Percentiles rank a stretch among this genome's conserved stretches.
These are phyloP conservation scores for Ophiosphaerella herpotricha DNA, from an alignment of 2,329 filamentous ascomycete species.

Conservation along the genomic window DNA sequence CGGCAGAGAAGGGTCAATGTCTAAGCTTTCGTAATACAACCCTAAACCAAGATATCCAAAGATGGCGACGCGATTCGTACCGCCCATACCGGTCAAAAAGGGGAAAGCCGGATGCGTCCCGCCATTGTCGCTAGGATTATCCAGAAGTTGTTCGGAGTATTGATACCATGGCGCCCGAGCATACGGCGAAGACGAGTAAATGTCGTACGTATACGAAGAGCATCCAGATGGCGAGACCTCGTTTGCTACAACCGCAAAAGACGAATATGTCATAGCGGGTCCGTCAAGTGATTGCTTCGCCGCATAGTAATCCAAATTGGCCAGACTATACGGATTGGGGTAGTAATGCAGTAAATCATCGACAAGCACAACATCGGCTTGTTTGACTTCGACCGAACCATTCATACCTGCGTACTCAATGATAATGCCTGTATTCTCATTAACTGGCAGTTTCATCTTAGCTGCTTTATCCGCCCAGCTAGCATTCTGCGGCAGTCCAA, in stretches of 20 bases:
- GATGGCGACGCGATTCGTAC: constrained; percentile 68
- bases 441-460: constrained; percentile 61
- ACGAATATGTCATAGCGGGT: constrained; percentile 74
- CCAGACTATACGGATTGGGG: constrained; percentile 59
- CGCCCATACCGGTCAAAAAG: constrained; percentile 72
- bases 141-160: constrained; percentile 70
- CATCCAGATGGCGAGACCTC: constrained; percentile 69
- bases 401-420: constrained; percentile 70
- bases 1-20: constrained; percentile 68
- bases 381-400: constrained; percentile 68
- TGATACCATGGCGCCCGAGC: constrained; percentile 70
- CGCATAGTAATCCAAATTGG: constrained; percentile 71
- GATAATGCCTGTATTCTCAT: constrained; percentile 62
- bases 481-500: constrained; percentile 59
- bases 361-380: constrained; percentile 71
- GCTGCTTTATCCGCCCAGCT: constrained; percentile 63
- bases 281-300: constrained; percentile 70
- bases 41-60: constrained; percentile 71
- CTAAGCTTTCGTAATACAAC: constrained; percentile 62
- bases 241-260: constrained; percentile 70
- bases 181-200: constrained; percentile 68
- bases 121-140: constrained; percentile 64
- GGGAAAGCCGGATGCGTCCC: constrained; percentile 71
- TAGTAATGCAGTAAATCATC: constrained; percentile 66
- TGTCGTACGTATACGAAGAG: constrained; percentile 68